Evolutionary conservation across 129 eudicot genomes (phyloP).

Genomic region (Cynara cardunculus): DNA sequence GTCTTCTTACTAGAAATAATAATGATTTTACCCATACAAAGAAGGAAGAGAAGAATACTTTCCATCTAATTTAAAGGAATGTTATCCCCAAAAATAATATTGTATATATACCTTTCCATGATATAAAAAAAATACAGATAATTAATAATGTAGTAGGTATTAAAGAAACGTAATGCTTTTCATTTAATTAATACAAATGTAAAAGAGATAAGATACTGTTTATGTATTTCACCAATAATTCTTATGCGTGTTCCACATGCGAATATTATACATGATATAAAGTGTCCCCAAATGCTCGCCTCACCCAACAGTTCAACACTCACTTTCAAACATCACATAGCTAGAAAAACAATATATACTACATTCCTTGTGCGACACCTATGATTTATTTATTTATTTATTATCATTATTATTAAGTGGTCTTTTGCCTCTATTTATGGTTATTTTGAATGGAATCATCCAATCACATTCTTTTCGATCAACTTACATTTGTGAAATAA

Average conservation of each 20-base stretch:
- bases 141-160: background rate
- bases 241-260: background rate
- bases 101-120: background rate
- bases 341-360: background rate
- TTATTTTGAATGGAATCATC: background rate
- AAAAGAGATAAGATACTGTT: background rate
- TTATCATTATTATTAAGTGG: background rate
- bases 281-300: background rate
- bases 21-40: background rate
- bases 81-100: background rate
- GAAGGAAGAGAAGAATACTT: background rate
- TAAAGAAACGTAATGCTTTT: background rate
- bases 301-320: background rate
- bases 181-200: background rate
- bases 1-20: background rate
- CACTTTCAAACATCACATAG: background rate
- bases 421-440: background rate
- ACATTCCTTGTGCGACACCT: background rate
- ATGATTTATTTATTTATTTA: background rate
- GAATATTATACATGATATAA: background rate
- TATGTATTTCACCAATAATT: background rate
- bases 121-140: background rate
- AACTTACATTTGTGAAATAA: background rate
- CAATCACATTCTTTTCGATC: background rate
- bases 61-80: background rate